Conservation (phyloP, 139 green algal genomes). For the Deuterostichococcus epilithicus region DNA sequence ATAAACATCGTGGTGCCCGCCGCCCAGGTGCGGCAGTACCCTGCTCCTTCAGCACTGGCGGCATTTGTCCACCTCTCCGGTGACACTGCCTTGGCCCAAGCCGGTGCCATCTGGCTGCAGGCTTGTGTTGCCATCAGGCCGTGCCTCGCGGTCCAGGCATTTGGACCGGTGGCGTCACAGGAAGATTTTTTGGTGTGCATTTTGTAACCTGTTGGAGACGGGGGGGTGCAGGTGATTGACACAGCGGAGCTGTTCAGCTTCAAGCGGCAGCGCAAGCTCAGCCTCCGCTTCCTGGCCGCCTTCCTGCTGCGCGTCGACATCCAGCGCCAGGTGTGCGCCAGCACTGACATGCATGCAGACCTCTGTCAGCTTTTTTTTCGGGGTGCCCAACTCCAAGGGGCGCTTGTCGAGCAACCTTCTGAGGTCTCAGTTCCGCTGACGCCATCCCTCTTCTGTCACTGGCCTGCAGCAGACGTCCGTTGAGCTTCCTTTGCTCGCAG, state of each 20-base stretch:
- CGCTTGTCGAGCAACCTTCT: too few relatives aligned
- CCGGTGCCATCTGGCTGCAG: too few relatives aligned
- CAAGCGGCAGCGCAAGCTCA: conserved; percentile 82
- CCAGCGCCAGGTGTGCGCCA: conserved; percentile 43
- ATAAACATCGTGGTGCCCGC: conserved; percentile 91
- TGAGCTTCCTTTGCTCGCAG: neutral
- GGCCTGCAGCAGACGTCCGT: neutral
- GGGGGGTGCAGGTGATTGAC: conserved; percentile 72
- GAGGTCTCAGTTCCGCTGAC: neutral
- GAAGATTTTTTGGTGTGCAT: too few relatives aligned
- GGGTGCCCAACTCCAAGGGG: too few relatives aligned
- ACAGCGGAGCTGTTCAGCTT: conserved; percentile 91
- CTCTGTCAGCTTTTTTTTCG: too few relatives aligned
- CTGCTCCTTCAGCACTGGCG: neutral
- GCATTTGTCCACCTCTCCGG: too few relatives aligned
- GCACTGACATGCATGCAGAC: neutral
- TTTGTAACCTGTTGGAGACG: neutral
- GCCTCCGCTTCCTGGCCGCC: conserved; percentile 83
- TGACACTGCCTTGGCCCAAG: too few relatives aligned
- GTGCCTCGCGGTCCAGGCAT: too few relatives aligned
- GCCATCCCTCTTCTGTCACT: too few relatives aligned
- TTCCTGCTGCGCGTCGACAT: conserved; percentile 83
- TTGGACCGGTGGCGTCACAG: too few relatives aligned
- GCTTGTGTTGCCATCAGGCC: too few relatives aligned
- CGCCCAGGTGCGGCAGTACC: conserved; percentile 55